phyloP scores from a whole-genome alignment of 2,329 filamentous ascomycete species.

The Calonectria multiphialidica region DNA sequence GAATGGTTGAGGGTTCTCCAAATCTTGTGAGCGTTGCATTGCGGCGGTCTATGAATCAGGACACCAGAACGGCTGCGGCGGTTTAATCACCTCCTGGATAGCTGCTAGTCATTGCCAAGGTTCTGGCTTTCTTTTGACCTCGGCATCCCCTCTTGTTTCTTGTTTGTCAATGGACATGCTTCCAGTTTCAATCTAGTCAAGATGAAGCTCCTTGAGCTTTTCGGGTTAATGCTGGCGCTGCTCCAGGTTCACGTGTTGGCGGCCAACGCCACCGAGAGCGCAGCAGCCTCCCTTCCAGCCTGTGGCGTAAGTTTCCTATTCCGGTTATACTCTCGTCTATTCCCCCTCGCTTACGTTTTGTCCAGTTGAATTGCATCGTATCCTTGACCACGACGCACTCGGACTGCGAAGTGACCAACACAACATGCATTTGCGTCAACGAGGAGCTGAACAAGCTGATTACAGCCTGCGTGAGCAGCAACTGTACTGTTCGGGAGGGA shows the following conservation, averaged over 20 bases:
- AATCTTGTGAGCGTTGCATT: background rate
- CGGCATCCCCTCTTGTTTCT: background rate
- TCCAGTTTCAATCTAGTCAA: background rate
- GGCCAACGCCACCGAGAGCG: constrained; percentile 8
- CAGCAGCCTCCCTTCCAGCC: constrained; percentile 19
- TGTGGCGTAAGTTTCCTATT: constrained; percentile 23
- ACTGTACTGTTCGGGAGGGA: constrained; percentile 38
- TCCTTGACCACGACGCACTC: constrained; percentile 10
- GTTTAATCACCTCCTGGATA: background rate
- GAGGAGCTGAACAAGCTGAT: constrained; percentile 35
- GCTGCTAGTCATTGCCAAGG: background rate
- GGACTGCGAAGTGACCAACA: constrained; percentile 29
- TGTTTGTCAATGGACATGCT: background rate
- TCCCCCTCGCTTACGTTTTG: constrained; percentile 6
- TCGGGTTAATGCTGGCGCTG: constrained; percentile 18
- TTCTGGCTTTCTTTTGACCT: background rate
- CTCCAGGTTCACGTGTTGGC: constrained; percentile 30
- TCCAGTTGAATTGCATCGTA: constrained; percentile 35
- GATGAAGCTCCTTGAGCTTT: constrained; percentile 27
- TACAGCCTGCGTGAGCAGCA: constrained; percentile 27
- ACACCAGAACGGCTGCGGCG: background rate
- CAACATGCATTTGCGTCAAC: constrained; percentile 39
- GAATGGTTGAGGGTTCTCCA: background rate
- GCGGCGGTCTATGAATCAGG: background rate
- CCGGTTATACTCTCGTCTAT: background rate